Evolutionary conservation across 306 rosid genomes (phyloP).

Genomic region (Citrullus colocynthis): DNA sequence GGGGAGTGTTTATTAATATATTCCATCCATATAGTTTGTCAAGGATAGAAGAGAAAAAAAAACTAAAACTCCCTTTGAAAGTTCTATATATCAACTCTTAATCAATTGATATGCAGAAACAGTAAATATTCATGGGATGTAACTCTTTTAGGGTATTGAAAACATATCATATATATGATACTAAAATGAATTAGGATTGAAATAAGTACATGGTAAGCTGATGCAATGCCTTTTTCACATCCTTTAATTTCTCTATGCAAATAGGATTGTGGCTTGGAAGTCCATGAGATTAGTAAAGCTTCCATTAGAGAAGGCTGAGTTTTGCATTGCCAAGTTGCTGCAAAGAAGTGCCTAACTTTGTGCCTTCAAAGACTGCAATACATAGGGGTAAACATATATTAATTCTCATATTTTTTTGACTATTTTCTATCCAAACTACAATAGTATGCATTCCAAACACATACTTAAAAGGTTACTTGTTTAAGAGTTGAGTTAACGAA

Average conservation of each 20-base stretch:
- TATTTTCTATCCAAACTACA: no score
- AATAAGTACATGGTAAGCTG: not conserved
- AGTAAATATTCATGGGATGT: not conserved
- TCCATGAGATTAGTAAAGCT: not conserved
- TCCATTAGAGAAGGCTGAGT: not conserved
- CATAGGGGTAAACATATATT: not conserved
- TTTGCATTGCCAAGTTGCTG: not conserved
- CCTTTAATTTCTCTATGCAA: not conserved
- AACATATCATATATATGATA: not conserved
- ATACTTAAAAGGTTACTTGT: no score
- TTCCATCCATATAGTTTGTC: not conserved
- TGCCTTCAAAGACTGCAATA: slow-evolving; percentile 5
- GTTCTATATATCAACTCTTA: not conserved
- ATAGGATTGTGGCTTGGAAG: not conserved
- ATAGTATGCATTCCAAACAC: no score
- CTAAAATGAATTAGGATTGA: not conserved
- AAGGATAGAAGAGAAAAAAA: not conserved
- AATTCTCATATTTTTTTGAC: not conserved
- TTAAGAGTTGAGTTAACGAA: no score
- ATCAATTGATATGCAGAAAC: not conserved
- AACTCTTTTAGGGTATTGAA: not conserved
- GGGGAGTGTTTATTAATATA: not conserved
- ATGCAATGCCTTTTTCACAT: not conserved
- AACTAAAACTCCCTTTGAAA: not conserved
- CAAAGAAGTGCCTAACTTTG: not conserved